These are phyloP conservation scores for Aphanocladium album DNA, from an alignment of 2,329 filamentous ascomycete species.

Conservation along the genomic window DNA sequence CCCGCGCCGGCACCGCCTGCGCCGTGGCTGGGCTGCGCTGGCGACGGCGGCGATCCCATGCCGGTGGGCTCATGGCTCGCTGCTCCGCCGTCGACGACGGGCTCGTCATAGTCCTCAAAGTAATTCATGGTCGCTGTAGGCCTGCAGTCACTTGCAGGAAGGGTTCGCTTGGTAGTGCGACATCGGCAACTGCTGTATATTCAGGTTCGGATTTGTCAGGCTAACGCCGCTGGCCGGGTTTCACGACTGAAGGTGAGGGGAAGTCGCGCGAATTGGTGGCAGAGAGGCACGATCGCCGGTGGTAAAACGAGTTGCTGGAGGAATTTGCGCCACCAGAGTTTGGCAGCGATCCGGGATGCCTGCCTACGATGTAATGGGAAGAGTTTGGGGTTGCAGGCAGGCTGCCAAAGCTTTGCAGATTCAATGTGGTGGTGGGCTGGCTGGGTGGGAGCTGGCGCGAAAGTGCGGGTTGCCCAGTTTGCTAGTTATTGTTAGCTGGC, in stretches of 20 bases:
- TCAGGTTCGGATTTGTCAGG: not conserved
- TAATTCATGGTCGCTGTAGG: conserved; percentile 10
- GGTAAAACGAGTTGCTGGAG: not conserved
- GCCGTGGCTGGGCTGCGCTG: not conserved
- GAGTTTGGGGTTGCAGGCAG: not conserved
- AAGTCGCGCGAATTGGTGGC: not conserved
- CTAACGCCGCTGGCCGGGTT: not conserved
- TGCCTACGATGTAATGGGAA: not conserved
- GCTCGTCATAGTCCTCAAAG: conserved; percentile 10
- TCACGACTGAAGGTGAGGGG: conserved; percentile 2
- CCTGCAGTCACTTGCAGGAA: conserved; percentile 6
- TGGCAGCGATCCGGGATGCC: not conserved
- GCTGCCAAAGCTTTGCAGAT: not conserved
- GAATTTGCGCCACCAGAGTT: not conserved
- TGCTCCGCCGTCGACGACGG: not conserved
- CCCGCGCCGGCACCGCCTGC: not conserved
- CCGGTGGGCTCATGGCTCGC: not conserved
- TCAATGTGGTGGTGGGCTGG: not conserved
- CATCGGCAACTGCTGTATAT: not conserved
- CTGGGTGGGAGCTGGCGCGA: not conserved
- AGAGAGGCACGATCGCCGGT: not conserved
- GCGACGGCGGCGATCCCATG: conserved; percentile 2
- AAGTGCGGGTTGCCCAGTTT: not conserved
- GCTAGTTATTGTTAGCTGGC: too few species aligned
- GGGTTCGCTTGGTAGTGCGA: not conserved